Conservation (phyloP, 148 eudicot species). For the Cornus florida region DNA sequence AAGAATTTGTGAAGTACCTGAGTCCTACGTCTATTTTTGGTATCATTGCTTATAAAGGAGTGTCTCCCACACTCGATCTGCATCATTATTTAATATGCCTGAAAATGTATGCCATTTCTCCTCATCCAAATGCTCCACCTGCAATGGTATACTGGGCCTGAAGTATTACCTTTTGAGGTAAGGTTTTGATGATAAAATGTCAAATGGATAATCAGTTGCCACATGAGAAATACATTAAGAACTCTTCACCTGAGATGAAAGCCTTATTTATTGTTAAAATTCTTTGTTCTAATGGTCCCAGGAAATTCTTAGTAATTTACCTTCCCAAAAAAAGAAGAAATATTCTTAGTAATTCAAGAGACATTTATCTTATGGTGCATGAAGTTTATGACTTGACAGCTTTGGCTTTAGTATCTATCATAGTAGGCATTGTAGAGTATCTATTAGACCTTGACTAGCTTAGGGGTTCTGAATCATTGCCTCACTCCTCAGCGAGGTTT, state of each 20-base stretch:
- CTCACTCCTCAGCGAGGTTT: not conserved
- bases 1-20: not conserved
- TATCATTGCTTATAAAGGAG: too few relatives aligned
- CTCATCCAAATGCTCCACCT: not conserved
- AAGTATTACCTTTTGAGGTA: not conserved
- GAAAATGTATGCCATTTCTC: not conserved
- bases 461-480: not conserved
- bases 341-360: not conserved
- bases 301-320: not conserved
- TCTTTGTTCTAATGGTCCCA: not conserved
- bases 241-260: not conserved
- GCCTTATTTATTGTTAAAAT: too few relatives aligned
- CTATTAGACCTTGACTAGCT: too few relatives aligned
- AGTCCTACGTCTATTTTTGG: too few relatives aligned
- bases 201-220: not conserved
- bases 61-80: too few relatives aligned
- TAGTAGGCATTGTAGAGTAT: too few relatives aligned
- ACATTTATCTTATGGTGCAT: not conserved
- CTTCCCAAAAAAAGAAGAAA: too few relatives aligned
- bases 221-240: not conserved
- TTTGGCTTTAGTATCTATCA: not conserved
- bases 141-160: not conserved
- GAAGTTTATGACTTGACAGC: not conserved
- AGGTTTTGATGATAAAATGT: not conserved
- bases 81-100: not conserved